Conservation (phyloP, 2,329 filamentous ascomycete genomes). For the Albophoma yamanashiensis region DNA sequence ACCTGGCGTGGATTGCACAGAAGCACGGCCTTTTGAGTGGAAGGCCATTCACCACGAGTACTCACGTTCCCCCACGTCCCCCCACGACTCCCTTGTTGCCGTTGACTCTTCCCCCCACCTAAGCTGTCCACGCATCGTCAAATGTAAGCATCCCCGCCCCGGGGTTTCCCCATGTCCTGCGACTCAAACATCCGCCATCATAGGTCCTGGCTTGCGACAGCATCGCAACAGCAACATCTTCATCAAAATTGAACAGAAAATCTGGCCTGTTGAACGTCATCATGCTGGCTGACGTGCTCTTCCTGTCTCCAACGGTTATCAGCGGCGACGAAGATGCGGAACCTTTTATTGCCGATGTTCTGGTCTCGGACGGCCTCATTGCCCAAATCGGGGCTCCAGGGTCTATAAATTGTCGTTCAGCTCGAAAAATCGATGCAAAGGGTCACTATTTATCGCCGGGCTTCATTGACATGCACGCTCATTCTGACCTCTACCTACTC, state of each 20-base stretch:
- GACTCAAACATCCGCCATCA: background rate
- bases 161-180: background rate
- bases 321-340: conserved; percentile 9
- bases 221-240: background rate
- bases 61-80: background rate
- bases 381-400: conserved; percentile 8
- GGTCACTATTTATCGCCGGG: conserved; percentile 11
- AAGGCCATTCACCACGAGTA: too few relatives aligned
- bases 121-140: background rate
- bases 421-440: conserved; percentile 8
- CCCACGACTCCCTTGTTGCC: background rate
- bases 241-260: background rate
- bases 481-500: conserved; percentile 13
- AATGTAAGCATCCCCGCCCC: background rate
- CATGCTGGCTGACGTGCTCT: conserved; percentile 7
- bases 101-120: background rate
- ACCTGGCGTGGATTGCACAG: too few relatives aligned
- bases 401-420: conserved; percentile 3
- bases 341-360: conserved; percentile 11
- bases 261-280: background rate
- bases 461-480: conserved; percentile 15
- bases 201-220: background rate
- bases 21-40: too few relatives aligned
- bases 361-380: conserved; percentile 9
- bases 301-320: conserved; percentile 10